Base-by-base conservation (phyloP, 1,284 basidiomycete genomes). In the Sphaerobolus stellatus region DNA sequence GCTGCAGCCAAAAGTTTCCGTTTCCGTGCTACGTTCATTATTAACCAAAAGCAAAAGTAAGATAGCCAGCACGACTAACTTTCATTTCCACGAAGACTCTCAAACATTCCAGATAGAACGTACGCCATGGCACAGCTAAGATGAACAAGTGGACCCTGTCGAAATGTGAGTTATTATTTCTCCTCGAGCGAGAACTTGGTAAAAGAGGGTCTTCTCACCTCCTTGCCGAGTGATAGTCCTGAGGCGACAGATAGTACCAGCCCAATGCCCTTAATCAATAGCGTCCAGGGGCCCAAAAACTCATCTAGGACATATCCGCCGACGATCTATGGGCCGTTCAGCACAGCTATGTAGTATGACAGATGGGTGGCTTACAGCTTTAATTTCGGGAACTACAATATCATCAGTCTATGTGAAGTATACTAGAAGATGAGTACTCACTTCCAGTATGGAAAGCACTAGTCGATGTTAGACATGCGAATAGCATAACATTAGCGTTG, bases 381-480 rank as follows among this genome's bases (percentile, higher is more conserved):
- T 88, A 48, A 90, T 90, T 68, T 90, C 86, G 16, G 86, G 86
- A 61, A 88, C 85, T 87, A 50, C 13, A 20, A 33, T 4, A 29
- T 57, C 40, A 55, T 52, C 43, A 47, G 43, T 20, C 27, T 14
- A 43, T 43, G 3, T 13, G 16, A n/a, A 22, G 7, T 18, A 43
- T 13, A 43, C 20, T 14, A 33, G 31, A 50, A 54, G 25, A 28
- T 24, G 34, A 11, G 47, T n/a, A 73, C 83, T 68, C 66, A 89
- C 86, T 88, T 75, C 86, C 86, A 33, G 86, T 90, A 64, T 90
- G 86, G 62, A 88, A 90, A 20, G 86, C 86, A 62, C 84, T 86
- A 51, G 36, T 41, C 22, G 34, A 41, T 29, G 34, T 45, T 40
- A 38, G n/a, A n/a, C n/a, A n/a, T n/a, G 9, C 29, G 38, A 16